Conservation (phyloP, 2,329 filamentous ascomycete species). For the Pseudogymnoascus destructans region DNA sequence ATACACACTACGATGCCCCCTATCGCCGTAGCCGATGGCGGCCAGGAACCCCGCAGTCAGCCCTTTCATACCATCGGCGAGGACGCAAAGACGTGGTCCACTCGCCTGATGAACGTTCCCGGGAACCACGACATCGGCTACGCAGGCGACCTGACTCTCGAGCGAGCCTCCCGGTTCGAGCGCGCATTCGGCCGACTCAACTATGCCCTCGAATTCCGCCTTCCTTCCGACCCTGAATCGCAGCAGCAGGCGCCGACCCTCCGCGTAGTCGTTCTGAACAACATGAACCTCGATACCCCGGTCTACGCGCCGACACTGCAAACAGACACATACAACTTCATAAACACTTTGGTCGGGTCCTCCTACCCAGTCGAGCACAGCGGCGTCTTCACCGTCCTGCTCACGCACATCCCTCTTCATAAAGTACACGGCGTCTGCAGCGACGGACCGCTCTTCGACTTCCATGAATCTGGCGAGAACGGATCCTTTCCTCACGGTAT, state of each 20-base stretch:
- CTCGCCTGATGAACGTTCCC: constrained; percentile 72
- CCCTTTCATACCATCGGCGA: constrained; percentile 24
- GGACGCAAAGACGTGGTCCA: constrained; percentile 49
- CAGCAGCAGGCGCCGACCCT: constrained; percentile 49
- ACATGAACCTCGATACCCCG: constrained; percentile 85
- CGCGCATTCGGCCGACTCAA: constrained; percentile 74
- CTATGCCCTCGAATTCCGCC: constrained; percentile 69
- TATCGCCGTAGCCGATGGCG: constrained; percentile 27
- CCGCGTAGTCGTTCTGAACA: constrained; percentile 75
- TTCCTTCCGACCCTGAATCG: constrained; percentile 35
- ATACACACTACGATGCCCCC: constrained; percentile 24
- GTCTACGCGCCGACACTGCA: constrained; percentile 55
- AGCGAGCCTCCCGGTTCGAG: constrained; percentile 70
- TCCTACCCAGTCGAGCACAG: constrained; percentile 46
- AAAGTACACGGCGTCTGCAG: constrained; percentile 73
- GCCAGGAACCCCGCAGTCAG: constrained; percentile 31
- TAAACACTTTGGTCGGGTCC: constrained; percentile 54
- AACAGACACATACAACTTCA: constrained; percentile 62
- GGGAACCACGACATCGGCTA: constrained; percentile 98
- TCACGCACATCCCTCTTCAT: constrained; percentile 86
- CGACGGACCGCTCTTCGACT: constrained; percentile 72
- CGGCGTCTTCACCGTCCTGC: constrained; percentile 64
- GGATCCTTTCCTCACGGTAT: constrained; percentile 56
- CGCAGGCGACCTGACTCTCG: constrained; percentile 72
- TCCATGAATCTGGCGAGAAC: constrained; percentile 38